Base-by-base conservation (phyloP, 306 rosid genomes). In the Citrullus amarus region DNA sequence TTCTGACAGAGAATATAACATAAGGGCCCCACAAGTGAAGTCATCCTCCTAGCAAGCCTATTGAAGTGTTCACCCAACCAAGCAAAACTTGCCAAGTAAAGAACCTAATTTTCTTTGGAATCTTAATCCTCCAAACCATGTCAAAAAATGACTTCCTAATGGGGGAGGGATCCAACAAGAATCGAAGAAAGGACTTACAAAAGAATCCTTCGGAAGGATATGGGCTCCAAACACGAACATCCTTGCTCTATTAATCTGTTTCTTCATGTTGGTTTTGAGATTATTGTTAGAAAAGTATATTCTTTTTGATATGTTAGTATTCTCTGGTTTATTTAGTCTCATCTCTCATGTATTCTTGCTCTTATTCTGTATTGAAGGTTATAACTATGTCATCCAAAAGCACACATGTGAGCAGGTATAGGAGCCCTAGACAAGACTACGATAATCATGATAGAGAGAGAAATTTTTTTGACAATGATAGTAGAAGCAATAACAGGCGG, bases 401-500 rank as follows among this genome's bases (percentile, higher is more conserved):
- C 63, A 73, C 85, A 12, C 80, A 54, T 50, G 85, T 71, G 77
- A 69, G 70, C 36, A 32, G 67, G 77, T 81, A 84, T 48, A 69
- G 81, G 79, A 86, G 83, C 80, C 84, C 88, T 79, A 82, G 83
- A 72, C 83, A 90, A 84, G 91, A 84, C 32, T 80, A 84, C 82
- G 88, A 86, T 50, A 81, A 83, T 71, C 87, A 58, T 76, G 81
- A 77, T 81, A 84, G 80, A 69, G 93, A 83, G 86, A 90, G 91
- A 87, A 84, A 85, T 84, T 89, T 79, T 72, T 55, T 25, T 66
- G 85, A 85, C 80, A 84, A 86, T 82, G 86, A 89, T 82, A 84
- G 79, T 67, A 84, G 89, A 84, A 87, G 86, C 81, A 86, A 81
- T 67, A 80, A 85, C 59, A 80, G 88, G 83, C 81, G 90, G 53